Evolutionary conservation across 2,329 filamentous ascomycete genomes (phyloP).

Genomic region (Fusarium vanettenii): DNA sequence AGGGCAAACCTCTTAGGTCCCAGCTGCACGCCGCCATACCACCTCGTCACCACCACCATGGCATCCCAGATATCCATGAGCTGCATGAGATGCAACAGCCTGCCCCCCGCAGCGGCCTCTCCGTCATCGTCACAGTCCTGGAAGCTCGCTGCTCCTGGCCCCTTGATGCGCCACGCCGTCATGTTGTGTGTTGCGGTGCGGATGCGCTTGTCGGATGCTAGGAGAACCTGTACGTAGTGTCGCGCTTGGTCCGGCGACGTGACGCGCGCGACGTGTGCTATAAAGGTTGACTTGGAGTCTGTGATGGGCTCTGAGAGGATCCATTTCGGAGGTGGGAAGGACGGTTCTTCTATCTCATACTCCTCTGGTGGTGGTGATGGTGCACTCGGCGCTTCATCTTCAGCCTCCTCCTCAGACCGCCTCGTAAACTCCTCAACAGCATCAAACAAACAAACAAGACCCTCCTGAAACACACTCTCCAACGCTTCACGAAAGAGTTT

Average conservation of each 20-base stretch:
- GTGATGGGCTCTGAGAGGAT: slow-evolving; percentile 76
- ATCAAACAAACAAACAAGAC: slow-evolving; percentile 89
- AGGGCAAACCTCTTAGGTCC: slow-evolving; percentile 90
- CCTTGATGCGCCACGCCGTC: slow-evolving; percentile 88
- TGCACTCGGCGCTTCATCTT: slow-evolving; percentile 38
- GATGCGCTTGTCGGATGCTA: slow-evolving; percentile 85
- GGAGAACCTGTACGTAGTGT: slow-evolving; percentile 77
- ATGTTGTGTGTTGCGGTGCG: slow-evolving; percentile 96
- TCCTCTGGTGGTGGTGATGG: background rate
- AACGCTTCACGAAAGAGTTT: slow-evolving; percentile 76
- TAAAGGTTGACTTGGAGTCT: slow-evolving; percentile 89
- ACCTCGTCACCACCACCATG: slow-evolving; percentile 91
- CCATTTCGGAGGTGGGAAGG: slow-evolving; percentile 65
- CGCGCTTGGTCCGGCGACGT: slow-evolving; percentile 77
- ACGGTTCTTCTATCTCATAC: slow-evolving; percentile 18
- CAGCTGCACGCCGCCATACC: slow-evolving; percentile 93
- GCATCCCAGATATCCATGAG: slow-evolving; percentile 94
- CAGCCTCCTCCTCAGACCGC: slow-evolving; percentile 49
- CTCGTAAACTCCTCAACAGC: slow-evolving; percentile 80
- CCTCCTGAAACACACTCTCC: slow-evolving; percentile 74
- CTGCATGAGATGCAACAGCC: slow-evolving; percentile 91
- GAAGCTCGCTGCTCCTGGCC: slow-evolving; percentile 64
- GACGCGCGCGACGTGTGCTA: slow-evolving; percentile 81
- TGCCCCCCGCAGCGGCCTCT: slow-evolving; percentile 88
- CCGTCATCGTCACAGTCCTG: slow-evolving; percentile 98